phyloP scores from a whole-genome alignment of 2,329 filamentous ascomycete genomes.

The Decorospora gaudefroyi region DNA sequence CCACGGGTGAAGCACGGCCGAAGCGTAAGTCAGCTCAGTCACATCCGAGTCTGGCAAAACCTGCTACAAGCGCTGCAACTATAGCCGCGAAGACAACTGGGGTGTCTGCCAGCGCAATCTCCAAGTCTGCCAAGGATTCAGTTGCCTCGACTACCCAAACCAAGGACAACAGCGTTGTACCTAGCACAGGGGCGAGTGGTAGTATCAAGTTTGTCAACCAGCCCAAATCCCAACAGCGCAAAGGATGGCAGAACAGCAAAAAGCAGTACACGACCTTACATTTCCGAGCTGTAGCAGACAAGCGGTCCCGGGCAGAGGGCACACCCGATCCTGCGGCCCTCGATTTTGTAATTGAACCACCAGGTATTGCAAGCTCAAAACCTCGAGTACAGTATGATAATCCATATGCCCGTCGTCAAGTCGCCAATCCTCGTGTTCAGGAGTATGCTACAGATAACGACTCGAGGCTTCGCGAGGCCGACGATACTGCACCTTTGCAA shows the following conservation, averaged over 20 bases:
- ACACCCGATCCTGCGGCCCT: constrained; percentile 33
- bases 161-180: constrained; percentile 3
- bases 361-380: constrained; percentile 5
- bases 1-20: neutral
- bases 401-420: constrained; percentile 34
- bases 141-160: neutral
- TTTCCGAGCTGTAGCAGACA: constrained; percentile 24
- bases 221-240: constrained; percentile 15
- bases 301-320: constrained; percentile 29
- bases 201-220: constrained; percentile 38
- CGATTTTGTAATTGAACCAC: constrained; percentile 31
- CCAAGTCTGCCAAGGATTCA: neutral
- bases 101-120: neutral
- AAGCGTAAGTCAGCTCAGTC: neutral
- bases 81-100: neutral
- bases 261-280: constrained; percentile 26
- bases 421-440: constrained; percentile 15
- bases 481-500: constrained; percentile 11
- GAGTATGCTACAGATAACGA: constrained; percentile 17
- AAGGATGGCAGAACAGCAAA: constrained; percentile 19
- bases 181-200: constrained; percentile 2
- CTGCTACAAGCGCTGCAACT: neutral
- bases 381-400: constrained; percentile 12
- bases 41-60: neutral
- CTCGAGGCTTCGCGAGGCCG: neutral